Evolutionary conservation across 805 yeast genomes (phyloP), one percentile per base, ranked within the genome.

Genomic region (Cyberlindnera euphorbiiphila): DNA sequence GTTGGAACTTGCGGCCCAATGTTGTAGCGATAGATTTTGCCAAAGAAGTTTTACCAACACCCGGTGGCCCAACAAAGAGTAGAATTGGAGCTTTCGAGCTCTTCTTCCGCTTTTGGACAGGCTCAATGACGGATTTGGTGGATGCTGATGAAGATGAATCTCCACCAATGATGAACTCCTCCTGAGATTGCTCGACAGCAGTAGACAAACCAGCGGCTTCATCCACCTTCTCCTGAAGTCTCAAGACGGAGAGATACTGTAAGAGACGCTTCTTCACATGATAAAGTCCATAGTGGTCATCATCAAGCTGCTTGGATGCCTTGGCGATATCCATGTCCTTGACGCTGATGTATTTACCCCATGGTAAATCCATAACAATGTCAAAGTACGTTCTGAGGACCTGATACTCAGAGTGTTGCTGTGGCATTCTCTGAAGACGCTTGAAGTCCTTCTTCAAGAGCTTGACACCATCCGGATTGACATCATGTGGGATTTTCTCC

Each of bases 21-120:
- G 91, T 76, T 9, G 68, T 62, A 1, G 96, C 95, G 32, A 87
- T 76, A 0, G 94, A 83, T 53, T 78, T 78, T 5, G 95, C 95
- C 39, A 87, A 66, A 1, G 93, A 81, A 0, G 96, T 87, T 58
- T 87, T 87, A 20, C 96, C 96, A 11, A 86, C 93, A 25, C 96
- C 96, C 0, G 96, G 96, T 9, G 96, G 96, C 1, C 96, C 96
- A 6, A 85, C 86, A 40, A 87, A 69, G 59, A 87, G 67, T 28
- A 87, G 60, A 29, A 87, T 86, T 6, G 96, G 96, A 1, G 94
- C 74, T 52, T 66, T 69, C 4, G 60, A 43, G 9, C 11, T 23
- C 34, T 37, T 36, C 37, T 38, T 26, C 39, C n/a, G n/a, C n/a
- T n/a, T 24, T 34, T 14, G 34, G 29, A 20, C 41, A 6, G 25